Conservation (phyloP, 2,329 filamentous ascomycete species). For the Acrocalymma vagum region DNA sequence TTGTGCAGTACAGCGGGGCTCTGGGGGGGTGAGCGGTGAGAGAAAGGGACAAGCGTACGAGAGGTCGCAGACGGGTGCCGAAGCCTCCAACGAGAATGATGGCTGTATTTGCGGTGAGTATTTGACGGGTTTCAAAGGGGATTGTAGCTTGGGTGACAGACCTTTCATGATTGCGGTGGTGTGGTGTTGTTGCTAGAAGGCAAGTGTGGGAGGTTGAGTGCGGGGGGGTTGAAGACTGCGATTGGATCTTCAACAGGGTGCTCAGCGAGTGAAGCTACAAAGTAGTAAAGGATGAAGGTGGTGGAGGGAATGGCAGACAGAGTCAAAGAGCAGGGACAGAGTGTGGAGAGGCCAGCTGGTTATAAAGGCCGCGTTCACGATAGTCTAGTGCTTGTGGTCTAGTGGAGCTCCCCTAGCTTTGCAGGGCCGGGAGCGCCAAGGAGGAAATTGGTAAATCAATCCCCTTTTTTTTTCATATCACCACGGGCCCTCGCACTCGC, state of each 20-base stretch:
- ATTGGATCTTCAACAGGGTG: slow-evolving; percentile 19
- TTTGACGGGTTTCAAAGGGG: not conserved
- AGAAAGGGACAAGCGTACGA: slow-evolving; percentile 64
- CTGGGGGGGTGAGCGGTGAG: slow-evolving; percentile 24
- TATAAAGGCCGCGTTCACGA: slow-evolving; percentile 19
- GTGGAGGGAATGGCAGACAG: slow-evolving; percentile 2
- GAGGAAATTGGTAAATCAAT: slow-evolving; percentile 16
- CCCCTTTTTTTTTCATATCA: slow-evolving; percentile 1
- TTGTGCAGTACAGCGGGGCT: slow-evolving; percentile 26
- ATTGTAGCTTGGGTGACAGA: slow-evolving; percentile 29
- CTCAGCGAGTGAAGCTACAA: slow-evolving; percentile 16
- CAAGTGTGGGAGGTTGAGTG: slow-evolving; percentile 13
- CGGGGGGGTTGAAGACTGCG: slow-evolving; percentile 20
- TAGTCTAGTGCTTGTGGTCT: slow-evolving; percentile 12
- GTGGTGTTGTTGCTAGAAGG: slow-evolving; percentile 15
- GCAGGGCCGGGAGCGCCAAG: slow-evolving; percentile 13
- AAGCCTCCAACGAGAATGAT: slow-evolving; percentile 99
- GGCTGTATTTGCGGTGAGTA: slow-evolving; percentile 61
- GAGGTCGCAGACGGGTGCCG: slow-evolving; percentile 94
- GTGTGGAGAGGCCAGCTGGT: slow-evolving; percentile 31
- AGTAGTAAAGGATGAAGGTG: slow-evolving; percentile 8
- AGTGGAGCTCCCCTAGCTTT: slow-evolving; percentile 35
- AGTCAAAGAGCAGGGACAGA: slow-evolving; percentile 17
- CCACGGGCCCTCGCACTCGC: slow-evolving; percentile 6
- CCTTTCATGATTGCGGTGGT: slow-evolving; percentile 51